Conservation (phyloP, 495 filamentous ascomycete species). For the Pseudoneurospora amorphoporcata region DNA sequence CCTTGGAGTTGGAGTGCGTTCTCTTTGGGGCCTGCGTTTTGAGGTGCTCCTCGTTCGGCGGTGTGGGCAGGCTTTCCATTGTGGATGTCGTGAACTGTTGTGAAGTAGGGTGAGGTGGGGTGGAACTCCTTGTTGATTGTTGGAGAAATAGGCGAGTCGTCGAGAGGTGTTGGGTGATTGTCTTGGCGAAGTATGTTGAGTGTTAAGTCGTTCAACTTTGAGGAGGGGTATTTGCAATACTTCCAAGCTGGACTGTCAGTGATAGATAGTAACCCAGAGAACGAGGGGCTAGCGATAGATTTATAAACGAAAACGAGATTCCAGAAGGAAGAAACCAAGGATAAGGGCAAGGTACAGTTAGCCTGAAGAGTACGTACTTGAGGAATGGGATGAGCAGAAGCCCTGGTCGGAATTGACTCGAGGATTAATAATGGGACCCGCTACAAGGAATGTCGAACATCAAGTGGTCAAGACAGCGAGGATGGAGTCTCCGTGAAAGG, state of each 20-base stretch:
- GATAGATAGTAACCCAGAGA: neutral
- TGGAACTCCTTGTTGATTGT: neutral
- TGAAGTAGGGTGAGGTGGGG: neutral
- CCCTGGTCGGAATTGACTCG: constrained; percentile 12
- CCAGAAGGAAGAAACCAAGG: constrained; percentile 1
- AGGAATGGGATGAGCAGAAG: constrained; percentile 11
- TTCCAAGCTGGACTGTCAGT: constrained; percentile 4
- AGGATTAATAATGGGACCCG: constrained; percentile 17
- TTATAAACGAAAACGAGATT: constrained; percentile 4
- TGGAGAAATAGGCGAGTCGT: neutral
- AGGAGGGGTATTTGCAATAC: neutral
- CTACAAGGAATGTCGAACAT: constrained; percentile 5
- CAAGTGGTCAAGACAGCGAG: neutral
- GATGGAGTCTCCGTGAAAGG: constrained; percentile 2
- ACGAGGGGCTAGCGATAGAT: constrained; percentile 2
- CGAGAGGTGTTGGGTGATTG: constrained; percentile 7
- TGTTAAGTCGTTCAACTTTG: neutral
- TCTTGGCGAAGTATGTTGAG: constrained; percentile 1
- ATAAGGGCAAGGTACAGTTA: neutral
- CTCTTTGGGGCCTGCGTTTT: constrained; percentile 18
- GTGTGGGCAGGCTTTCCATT: constrained; percentile 38
- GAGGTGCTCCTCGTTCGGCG: constrained; percentile 34
- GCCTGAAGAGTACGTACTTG: neutral
- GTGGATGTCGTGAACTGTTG: constrained; percentile 8
- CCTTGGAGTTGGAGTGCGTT: constrained; percentile 15